Evolutionary conservation across 768 basidiomycete species (phyloP).

Genomic region (Lactifluus subvellereus): DNA sequence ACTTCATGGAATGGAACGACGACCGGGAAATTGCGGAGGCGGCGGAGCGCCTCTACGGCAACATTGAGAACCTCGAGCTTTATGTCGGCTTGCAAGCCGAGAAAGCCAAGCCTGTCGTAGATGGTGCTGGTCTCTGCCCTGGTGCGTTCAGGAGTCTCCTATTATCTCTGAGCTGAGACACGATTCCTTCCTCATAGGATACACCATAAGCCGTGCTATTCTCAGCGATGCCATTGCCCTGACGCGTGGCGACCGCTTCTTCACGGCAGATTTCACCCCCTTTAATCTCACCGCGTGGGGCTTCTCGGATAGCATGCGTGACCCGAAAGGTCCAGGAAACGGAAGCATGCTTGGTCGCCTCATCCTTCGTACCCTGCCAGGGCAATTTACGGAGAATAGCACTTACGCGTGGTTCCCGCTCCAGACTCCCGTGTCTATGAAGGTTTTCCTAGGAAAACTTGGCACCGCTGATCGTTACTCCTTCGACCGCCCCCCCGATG

Average conservation of each 20-base stretch:
- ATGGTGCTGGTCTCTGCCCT: constrained; percentile 82
- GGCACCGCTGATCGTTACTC: constrained; percentile 51
- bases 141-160: constrained; percentile 36
- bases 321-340: constrained; percentile 63
- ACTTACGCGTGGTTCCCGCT: constrained; percentile 86
- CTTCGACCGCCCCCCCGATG: constrained; percentile 41
- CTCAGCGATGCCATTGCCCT: constrained; percentile 82
- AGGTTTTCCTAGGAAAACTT: constrained; percentile 49
- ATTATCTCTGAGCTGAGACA: not conserved
- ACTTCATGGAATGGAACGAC: constrained; percentile 79
- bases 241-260: constrained; percentile 79
- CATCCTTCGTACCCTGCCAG: constrained; percentile 66
- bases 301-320: constrained; percentile 75
- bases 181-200: constrained; percentile 39
- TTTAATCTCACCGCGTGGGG: constrained; percentile 81
- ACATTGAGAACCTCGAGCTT: constrained; percentile 72
- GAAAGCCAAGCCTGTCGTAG: constrained; percentile 64
- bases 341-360: constrained; percentile 72
- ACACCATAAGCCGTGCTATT: constrained; percentile 81
- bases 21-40: constrained; percentile 59
- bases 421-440: constrained; percentile 71
- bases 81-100: constrained; percentile 81
- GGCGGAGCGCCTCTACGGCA: constrained; percentile 72
- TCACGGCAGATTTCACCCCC: constrained; percentile 76
- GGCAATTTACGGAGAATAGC: constrained; percentile 62